phyloP scores from a whole-genome alignment of 2,329 filamentous ascomycete species.

The Alternaria sp. region DNA sequence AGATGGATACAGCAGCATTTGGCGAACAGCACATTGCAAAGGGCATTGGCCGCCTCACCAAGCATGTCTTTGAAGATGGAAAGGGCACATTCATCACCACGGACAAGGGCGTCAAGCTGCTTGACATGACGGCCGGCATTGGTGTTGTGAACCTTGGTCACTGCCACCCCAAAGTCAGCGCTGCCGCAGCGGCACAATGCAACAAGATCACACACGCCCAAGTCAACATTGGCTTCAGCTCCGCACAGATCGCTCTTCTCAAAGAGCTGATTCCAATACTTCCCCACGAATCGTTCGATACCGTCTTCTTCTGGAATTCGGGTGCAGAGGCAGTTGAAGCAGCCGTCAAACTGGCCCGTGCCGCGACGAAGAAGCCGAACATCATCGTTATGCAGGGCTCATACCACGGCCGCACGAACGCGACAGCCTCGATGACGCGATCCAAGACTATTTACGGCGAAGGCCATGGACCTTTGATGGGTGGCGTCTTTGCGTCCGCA shows the following conservation, averaged over 20 bases:
- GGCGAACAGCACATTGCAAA: constrained; percentile 39
- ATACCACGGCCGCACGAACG: constrained; percentile 39
- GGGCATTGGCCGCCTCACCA: constrained; percentile 39
- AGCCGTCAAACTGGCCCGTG: constrained; percentile 36
- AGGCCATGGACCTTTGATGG: constrained; percentile 38
- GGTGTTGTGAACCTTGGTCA: constrained; percentile 39
- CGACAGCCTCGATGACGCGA: constrained; percentile 38
- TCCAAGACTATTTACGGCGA: constrained; percentile 41
- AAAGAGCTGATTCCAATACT: constrained; percentile 38
- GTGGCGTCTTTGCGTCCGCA: constrained; percentile 37
- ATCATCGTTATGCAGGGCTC: constrained; percentile 43
- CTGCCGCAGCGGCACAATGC: constrained; percentile 38
- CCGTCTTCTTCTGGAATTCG: constrained; percentile 41
- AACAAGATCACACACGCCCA: constrained; percentile 39
- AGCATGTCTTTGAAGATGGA: constrained; percentile 40
- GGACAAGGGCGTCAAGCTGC: constrained; percentile 39
- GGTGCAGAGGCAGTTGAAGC: constrained; percentile 40
- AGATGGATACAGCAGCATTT: constrained; percentile 32
- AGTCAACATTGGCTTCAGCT: constrained; percentile 40
- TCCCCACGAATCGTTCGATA: constrained; percentile 34
- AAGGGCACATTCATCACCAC: constrained; percentile 39
- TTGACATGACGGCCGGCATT: constrained; percentile 38
- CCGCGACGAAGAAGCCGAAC: constrained; percentile 39
- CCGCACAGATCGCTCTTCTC: constrained; percentile 35
- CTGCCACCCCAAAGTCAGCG: constrained; percentile 40